Base-by-base conservation (phyloP, 768 basidiomycete genomes). In the Termitomyces sp. region DNA sequence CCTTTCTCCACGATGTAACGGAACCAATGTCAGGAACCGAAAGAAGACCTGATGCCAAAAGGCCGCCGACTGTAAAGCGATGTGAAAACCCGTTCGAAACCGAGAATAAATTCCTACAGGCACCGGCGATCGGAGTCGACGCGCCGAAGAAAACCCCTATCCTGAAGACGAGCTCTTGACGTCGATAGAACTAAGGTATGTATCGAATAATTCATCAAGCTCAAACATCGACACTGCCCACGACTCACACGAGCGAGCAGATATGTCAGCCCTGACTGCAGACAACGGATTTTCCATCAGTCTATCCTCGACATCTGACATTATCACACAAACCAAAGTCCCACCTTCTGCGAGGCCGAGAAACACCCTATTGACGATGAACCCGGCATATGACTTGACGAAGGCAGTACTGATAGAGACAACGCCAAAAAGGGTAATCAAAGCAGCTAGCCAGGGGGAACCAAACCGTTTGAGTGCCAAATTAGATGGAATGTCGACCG, bases 41-140 rank as follows among this genome's bases (percentile, higher is more conserved):
- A n/a, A 74, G 64, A 27, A 75, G 65, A 31, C 74, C 73, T 13
- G 74, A 75, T 2, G 74, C 73, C 26, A 75, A 61, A 9, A 75
- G 63, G n/a, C 74, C 74, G 18, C 74, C 73, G 54, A 74, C 72
- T 73, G 27, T 36, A 31, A 56, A 55, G 18, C 27, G 39, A 9
- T 47, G 42, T 53, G 22, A 55, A 44, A 32, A 26, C 27, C 13
- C 1, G 2, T n/a, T 22, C 24, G 31, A 24, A 9, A n/a, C 16
- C 5, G 12, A 10, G 47, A 55, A 14, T 16, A 43, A 56, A 16
- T 24, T 59, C 70, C 50, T 56, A 72, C 73, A 74, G 34, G 70
- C 71, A 34, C 73, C 73, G 27, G 73, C 73, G 34, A 74, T 64
- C 27, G 68, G 61, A 1, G 73, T 70, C 4, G 73, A 67, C 7